Percentiles rank a stretch among this genome's conserved stretches.
Evolutionary conservation across 2,329 filamentous ascomycete species (phyloP).

Genomic region (Davidsoniella eucalypti): DNA sequence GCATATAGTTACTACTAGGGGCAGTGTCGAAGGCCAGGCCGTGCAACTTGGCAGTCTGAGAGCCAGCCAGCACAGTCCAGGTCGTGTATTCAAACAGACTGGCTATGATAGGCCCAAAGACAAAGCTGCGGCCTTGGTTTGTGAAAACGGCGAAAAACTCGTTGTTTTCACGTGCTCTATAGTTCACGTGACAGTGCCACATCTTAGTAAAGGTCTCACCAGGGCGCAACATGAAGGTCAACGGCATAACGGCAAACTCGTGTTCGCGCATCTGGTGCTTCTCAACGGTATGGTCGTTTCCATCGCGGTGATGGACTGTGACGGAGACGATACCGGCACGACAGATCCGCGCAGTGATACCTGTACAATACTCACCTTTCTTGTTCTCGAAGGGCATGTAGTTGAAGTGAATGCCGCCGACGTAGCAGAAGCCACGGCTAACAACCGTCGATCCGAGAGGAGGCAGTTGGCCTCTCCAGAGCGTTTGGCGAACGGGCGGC

Average conservation of each 20-base stretch:
- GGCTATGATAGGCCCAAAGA: not conserved
- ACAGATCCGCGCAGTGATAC: not conserved
- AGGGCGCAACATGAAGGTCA: conserved; percentile 1
- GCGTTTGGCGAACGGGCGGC: not conserved
- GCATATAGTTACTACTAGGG: conserved; percentile 1
- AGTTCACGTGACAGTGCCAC: not conserved
- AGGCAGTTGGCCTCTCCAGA: conserved; percentile 1
- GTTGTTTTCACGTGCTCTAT: too few species aligned
- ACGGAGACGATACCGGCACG: not conserved
- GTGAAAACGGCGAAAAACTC: conserved; percentile 1
- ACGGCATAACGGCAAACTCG: not conserved
- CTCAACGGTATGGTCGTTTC: not conserved
- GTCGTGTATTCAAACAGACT: not conserved
- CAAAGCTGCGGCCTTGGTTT: not conserved
- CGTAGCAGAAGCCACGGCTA: not conserved
- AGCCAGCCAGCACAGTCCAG: not conserved
- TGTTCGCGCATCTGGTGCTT: not conserved
- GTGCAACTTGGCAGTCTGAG: not conserved
- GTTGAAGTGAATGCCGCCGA: not conserved
- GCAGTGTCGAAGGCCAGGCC: not conserved
- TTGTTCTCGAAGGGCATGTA: conserved; percentile 1
- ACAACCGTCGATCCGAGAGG: not conserved
- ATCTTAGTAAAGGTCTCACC: not conserved
- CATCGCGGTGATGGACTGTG: not conserved
- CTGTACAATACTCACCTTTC: not conserved